Percentiles rank a stretch among this genome's conserved stretches.
Conservation (phyloP, 2,329 filamentous ascomycete genomes). For the Xylaria polymorpha region DNA sequence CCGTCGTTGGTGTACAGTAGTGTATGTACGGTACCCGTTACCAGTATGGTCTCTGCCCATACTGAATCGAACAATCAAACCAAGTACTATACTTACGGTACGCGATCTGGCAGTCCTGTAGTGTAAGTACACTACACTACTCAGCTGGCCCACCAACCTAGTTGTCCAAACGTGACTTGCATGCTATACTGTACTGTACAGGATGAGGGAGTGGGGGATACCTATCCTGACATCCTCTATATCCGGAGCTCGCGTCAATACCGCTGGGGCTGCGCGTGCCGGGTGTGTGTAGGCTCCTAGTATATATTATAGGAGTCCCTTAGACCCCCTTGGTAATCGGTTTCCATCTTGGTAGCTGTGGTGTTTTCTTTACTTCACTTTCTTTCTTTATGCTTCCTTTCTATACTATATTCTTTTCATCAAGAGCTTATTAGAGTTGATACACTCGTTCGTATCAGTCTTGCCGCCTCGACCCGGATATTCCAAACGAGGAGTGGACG, state of each 20-base stretch:
- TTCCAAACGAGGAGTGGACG: conserved; percentile 5
- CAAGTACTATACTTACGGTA: neutral
- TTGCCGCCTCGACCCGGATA: neutral
- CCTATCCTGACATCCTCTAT: conserved; percentile 23
- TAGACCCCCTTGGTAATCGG: conserved; percentile 21
- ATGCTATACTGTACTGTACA: conserved; percentile 29
- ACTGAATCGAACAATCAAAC: neutral
- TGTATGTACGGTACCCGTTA: neutral
- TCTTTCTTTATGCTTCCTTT: conserved; percentile 35
- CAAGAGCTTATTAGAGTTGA: conserved; percentile 22
- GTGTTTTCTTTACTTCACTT: conserved; percentile 37
- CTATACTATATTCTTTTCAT: conserved; percentile 29
- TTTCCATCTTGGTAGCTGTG: conserved; percentile 32
- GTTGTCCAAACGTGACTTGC: conserved; percentile 36
- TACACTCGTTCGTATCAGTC: conserved; percentile 33
- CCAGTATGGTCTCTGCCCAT: neutral
- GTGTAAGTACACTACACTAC: conserved; percentile 10
- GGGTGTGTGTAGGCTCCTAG: neutral
- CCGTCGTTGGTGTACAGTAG: neutral
- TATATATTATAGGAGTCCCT: conserved; percentile 35
- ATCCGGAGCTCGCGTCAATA: conserved; percentile 27
- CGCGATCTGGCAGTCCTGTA: neutral
- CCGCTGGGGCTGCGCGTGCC: conserved; percentile 10
- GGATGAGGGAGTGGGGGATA: conserved; percentile 20
- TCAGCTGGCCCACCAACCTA: conserved; percentile 33